A percentile compares a stretch with the other conserved stretches of the same genome.
These are phyloP conservation scores for Paramyrothecium sp. DNA, from an alignment of 2,329 filamentous ascomycete genomes.

Conservation along the genomic window DNA sequence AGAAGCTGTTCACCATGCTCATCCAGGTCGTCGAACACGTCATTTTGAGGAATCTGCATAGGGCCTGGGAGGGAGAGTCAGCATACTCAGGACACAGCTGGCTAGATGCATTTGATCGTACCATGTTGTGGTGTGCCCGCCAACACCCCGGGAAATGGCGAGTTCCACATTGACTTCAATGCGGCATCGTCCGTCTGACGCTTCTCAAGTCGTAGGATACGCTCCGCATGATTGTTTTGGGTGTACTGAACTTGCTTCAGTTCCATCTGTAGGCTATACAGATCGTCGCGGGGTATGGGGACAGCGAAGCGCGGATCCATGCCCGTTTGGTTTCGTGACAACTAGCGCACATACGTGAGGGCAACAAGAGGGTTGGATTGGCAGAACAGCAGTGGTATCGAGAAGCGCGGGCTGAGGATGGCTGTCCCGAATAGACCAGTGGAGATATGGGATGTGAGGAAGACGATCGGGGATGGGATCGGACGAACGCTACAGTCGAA, in stretches of 20 bases:
- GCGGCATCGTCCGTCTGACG: constrained; percentile 66
- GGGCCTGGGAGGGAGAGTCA: constrained; percentile 57
- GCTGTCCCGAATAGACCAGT: too few species aligned
- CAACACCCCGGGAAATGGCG: constrained; percentile 84
- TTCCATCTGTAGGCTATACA: constrained; percentile 69
- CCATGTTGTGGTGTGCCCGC: constrained; percentile 85
- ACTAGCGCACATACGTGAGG: neutral
- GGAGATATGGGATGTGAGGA: too few species aligned
- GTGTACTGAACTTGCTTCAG: constrained; percentile 65
- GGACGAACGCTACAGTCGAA: neutral
- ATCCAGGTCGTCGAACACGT: constrained; percentile 88
- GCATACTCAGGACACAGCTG: constrained; percentile 5
- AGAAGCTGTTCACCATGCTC: constrained; percentile 80
- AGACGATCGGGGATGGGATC: neutral
- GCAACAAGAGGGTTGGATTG: neutral
- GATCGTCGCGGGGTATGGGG: constrained; percentile 58
- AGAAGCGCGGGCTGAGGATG: neutral
- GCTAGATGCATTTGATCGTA: constrained; percentile 39
- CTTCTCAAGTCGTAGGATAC: constrained; percentile 61
- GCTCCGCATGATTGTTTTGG: constrained; percentile 61
- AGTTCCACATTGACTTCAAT: constrained; percentile 87
- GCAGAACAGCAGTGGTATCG: neutral
- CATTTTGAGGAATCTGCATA: constrained; percentile 73
- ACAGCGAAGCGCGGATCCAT: constrained; percentile 65
- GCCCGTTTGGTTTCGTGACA: constrained; percentile 27